Evolutionary conservation across 2,329 filamentous ascomycete species (phyloP).

Genomic region (Cercospora citrullina): DNA sequence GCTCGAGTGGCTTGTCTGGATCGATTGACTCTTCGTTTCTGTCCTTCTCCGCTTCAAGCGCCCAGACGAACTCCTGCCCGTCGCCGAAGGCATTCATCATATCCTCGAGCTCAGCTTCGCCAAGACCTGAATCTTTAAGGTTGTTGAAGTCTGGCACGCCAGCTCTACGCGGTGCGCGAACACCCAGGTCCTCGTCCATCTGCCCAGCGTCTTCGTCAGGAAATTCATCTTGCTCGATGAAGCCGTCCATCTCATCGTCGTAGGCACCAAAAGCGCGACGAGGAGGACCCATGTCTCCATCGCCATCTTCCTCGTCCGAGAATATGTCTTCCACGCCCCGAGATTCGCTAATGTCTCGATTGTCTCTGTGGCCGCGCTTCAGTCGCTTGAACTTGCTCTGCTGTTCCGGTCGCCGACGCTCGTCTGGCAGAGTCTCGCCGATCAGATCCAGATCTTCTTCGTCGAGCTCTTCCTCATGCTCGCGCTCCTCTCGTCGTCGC

Average conservation of each 20-base stretch:
- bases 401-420: constrained; percentile 61
- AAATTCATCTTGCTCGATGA: constrained; percentile 94
- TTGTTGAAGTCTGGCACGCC: constrained; percentile 71
- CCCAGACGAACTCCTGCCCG: constrained; percentile 94
- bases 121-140: constrained; percentile 64
- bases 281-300: constrained; percentile 50
- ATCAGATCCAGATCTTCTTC: constrained; percentile 97
- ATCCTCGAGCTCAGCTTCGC: constrained; percentile 90
- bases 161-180: constrained; percentile 74
- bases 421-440: constrained; percentile 73
- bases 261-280: constrained; percentile 50
- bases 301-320: constrained; percentile 82
- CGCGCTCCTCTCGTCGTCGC: constrained; percentile 71
- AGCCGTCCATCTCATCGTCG: constrained; percentile 81
- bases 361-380: constrained; percentile 83
- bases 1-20: constrained; percentile 80
- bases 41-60: constrained; percentile 82
- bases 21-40: constrained; percentile 74
- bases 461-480: constrained; percentile 81
- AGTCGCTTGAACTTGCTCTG: constrained; percentile 94
- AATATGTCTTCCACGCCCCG: constrained; percentile 90
- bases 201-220: constrained; percentile 78
- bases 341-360: constrained; percentile 60
- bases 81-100: constrained; percentile 96
- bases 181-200: constrained; percentile 81